Evolutionary conservation across 2,329 filamentous ascomycete species (phyloP).

Genomic region (Cladosporium sp.): DNA sequence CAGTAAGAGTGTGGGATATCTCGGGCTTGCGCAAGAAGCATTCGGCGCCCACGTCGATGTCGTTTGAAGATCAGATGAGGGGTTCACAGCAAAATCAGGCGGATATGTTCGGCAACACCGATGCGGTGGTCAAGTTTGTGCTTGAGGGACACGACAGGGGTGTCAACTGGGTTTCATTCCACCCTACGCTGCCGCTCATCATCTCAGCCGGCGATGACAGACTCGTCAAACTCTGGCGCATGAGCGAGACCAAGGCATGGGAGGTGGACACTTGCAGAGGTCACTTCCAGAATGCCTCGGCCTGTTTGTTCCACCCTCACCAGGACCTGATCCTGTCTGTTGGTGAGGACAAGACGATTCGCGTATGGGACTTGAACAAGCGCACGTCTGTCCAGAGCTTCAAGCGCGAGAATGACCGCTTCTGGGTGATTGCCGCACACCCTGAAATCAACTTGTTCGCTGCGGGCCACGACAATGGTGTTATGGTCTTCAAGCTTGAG

Average conservation of each 20-base stretch:
- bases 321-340: conserved; percentile 96
- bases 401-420: conserved; percentile 94
- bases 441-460: conserved; percentile 98
- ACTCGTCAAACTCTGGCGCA: conserved; percentile 95
- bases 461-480: conserved; percentile 96
- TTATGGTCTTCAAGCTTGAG: conserved; percentile 99
- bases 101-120: conserved; percentile 99
- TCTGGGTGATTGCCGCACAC: conserved; percentile 98
- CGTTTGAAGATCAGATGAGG: conserved; percentile 96
- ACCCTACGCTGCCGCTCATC: conserved; percentile 91
- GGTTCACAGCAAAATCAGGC: conserved; percentile 81
- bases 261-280: conserved; percentile 98
- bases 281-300: conserved; percentile 96
- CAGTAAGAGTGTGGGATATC: conserved; percentile 98
- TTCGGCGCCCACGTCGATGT: conserved; percentile 93
- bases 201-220: conserved; percentile 96
- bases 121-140: conserved; percentile 99
- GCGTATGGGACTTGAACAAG: conserved; percentile 98
- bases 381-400: conserved; percentile 95
- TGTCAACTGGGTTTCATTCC: conserved; percentile 98
- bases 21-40: conserved; percentile 98
- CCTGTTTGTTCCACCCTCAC: conserved; percentile 94
- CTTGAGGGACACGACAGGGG: conserved; percentile 95
- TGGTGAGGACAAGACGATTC: conserved; percentile 97
- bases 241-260: conserved; percentile 99